These are phyloP conservation scores for Rosa hybrid DNA, from an alignment of 331 rosid genomes.

Conservation along the genomic window DNA sequence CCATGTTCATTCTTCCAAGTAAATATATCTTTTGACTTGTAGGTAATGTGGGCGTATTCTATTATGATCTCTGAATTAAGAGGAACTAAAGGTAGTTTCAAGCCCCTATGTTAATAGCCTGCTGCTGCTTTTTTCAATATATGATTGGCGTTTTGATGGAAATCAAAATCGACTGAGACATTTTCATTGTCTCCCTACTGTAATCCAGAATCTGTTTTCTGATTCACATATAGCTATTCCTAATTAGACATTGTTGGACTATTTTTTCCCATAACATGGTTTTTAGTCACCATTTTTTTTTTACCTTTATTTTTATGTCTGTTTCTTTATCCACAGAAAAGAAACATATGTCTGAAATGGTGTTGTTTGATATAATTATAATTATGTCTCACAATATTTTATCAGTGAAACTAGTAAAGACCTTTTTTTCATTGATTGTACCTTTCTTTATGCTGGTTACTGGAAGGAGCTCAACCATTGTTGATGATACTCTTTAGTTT, in stretches of 20 bases:
- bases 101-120: conserved; percentile 72
- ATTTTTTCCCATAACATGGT: not conserved
- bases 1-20: conserved; percentile 94
- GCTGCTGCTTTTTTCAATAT: conserved; percentile 50
- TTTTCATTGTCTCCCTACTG: conserved; percentile 10
- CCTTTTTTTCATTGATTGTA: not conserved
- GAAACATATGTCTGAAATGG: not conserved
- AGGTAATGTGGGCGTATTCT: conserved; percentile 99
- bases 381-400: not conserved
- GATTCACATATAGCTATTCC: not conserved
- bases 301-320: not conserved
- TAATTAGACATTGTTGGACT: not conserved
- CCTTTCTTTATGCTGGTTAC: not conserved
- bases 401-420: not conserved
- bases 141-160: conserved; percentile 40
- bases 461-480: not conserved
- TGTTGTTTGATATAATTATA: not conserved
- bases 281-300: not conserved
- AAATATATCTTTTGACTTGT: conserved; percentile 98
- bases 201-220: conserved; percentile 5
- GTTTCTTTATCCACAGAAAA: not conserved
- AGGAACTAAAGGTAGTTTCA: conserved; percentile 99
- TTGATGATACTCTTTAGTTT: not conserved
- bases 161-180: conserved; percentile 17
- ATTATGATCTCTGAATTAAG: conserved; percentile 99